Evolutionary conservation across 1,284 basidiomycete species (phyloP), one percentile per base, ranked within the genome.

Genomic region (Porogramme epimiltina): DNA sequence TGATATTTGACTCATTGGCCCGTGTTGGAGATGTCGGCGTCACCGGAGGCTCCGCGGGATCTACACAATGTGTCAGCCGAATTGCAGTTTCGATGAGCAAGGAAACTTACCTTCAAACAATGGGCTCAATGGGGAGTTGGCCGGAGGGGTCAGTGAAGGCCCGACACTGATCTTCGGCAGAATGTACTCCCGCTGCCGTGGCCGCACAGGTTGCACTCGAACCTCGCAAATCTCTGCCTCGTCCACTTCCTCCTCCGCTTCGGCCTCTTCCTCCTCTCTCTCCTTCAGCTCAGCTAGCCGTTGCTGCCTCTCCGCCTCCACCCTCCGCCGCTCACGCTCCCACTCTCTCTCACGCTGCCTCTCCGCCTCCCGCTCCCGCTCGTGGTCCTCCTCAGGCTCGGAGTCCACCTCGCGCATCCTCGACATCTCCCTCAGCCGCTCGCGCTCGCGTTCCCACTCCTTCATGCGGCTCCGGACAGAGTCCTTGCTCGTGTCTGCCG

Each of bases 401-500:
- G 49, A 48, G 46, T 57, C 50, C 20, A 48, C 60, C 62, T 80
- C 80, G 28, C 28, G 28, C 15, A 31, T 8, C 47, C 73, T 70
- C 50, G 73, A 72, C 71, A 80, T 80, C 70, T 84, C 81, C 54
- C 80, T 68, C 56, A 83, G 64, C 45, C 81, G 67, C 66, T 80
- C 73, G 47, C 75, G 73, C 64, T 84, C 82, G 34, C 78, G 66
- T 59, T 84, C 81, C 81, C 82, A 84, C 53, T 83, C 81, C 49
- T 65, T 70, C 42, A 83, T 77, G 11, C 81, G 69, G 52, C 80
- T 75, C 46, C 71, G 71, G 13, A 79, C 82, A 67, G 75, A 57
- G 52, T 70, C 66, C 53, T 70, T 61, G 57, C 57, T 59, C 46
- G 57, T 59, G 49, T 59, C 57, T 46, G 51, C 54, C 38, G 44